Percentiles rank a stretch among this genome's conserved stretches.
These are phyloP conservation scores for Conringia planisiliqua DNA, from an alignment of 345 rosid genomes.

Conservation along the genomic window DNA sequence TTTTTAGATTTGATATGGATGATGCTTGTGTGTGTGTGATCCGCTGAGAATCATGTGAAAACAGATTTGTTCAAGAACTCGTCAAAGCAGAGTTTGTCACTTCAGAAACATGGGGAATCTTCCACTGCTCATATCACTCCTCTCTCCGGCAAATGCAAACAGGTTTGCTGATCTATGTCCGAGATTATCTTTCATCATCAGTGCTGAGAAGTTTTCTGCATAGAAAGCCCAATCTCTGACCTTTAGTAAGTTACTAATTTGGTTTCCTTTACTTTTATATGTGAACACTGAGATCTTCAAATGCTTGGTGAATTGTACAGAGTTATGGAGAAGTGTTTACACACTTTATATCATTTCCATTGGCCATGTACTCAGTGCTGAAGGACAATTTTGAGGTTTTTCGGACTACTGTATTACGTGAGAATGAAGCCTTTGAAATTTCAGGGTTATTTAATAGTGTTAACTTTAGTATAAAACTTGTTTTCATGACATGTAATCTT, in stretches of 20 bases:
- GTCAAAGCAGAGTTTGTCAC: neutral
- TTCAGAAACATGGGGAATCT: neutral
- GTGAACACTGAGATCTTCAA: neutral
- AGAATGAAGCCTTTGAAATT: neutral
- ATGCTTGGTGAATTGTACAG: conserved; percentile 42
- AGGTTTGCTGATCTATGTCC: conserved; percentile 7
- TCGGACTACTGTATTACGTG: conserved; percentile 53
- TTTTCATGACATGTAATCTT: neutral
- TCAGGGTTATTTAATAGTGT: neutral
- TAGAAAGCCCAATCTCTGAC: neutral
- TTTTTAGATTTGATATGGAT: too few species aligned
- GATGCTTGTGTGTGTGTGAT: neutral
- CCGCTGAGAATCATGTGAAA: neutral
- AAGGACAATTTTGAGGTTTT: conserved; percentile 56
- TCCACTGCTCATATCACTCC: neutral
- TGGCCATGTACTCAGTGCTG: conserved; percentile 74
- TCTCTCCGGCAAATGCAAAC: conserved; percentile 10
- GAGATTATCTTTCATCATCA: neutral
- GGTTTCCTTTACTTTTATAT: neutral
- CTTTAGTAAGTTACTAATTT: neutral
- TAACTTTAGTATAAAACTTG: neutral
- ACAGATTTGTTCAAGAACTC: neutral
- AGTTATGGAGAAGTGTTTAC: conserved; percentile 55
- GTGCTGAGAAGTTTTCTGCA: neutral
- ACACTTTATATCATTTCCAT: conserved; percentile 80